These are phyloP conservation scores for Taiwanofungus camphoratus DNA, from an alignment of 1,284 basidiomycete species.

Conservation along the genomic window DNA sequence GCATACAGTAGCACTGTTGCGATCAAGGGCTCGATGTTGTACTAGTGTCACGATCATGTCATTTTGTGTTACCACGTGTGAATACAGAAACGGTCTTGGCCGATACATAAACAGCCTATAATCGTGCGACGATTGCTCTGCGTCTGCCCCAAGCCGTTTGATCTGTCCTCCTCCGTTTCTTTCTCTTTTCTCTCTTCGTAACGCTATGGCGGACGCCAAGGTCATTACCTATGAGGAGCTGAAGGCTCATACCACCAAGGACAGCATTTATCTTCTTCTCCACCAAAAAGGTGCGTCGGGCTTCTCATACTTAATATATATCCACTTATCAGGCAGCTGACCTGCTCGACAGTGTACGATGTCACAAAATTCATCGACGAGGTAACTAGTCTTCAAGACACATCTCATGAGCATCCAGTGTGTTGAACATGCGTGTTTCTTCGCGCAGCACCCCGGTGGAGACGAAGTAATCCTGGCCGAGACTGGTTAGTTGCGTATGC, in stretches of 20 bases:
- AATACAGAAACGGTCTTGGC: conserved; percentile 9
- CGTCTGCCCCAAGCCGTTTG: conserved; percentile 10
- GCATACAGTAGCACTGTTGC: too few species aligned
- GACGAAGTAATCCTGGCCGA: conserved; percentile 96
- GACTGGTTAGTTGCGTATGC: conserved; percentile 60
- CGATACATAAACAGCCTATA: conserved; percentile 10
- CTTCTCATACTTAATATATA: conserved; percentile 1
- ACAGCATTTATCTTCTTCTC: conserved; percentile 76
- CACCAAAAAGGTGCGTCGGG: conserved; percentile 69
- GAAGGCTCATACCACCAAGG: conserved; percentile 67
- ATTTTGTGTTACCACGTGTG: conserved; percentile 17
- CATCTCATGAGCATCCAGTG: background rate
- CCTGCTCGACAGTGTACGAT: conserved; percentile 74
- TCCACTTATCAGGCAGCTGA: conserved; percentile 35
- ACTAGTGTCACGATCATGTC: conserved; percentile 17
- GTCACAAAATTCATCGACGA: conserved; percentile 95
- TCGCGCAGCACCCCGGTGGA: conserved; percentile 94
- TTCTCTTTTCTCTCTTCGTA: conserved; percentile 12
- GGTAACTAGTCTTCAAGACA: conserved; percentile 43
- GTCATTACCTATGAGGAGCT: conserved; percentile 71
- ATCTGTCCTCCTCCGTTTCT: conserved; percentile 15
- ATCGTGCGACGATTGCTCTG: conserved; percentile 10
- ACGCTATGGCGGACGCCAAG: conserved; percentile 37
- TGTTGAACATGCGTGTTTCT: background rate
- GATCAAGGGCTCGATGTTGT: too few species aligned